A percentile compares a stretch with the other conserved stretches of the same genome.
Evolutionary conservation across 225 moss, liverwort and hornwort species (phyloP).

Genomic region (Antitrichia curtipendula): DNA sequence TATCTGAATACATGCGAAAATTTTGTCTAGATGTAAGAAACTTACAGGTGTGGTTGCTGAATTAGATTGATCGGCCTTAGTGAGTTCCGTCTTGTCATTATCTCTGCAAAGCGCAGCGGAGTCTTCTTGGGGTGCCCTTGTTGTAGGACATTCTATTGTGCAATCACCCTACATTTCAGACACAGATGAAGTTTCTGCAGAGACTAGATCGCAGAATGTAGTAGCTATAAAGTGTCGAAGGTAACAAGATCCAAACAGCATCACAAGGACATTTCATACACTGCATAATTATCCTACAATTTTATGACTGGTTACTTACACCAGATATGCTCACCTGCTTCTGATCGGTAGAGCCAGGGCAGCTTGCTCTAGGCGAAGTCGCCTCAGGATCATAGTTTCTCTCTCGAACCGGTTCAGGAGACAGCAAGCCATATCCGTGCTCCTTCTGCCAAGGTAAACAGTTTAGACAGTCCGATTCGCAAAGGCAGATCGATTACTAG

Average conservation of each 20-base stretch:
- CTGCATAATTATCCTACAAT: not conserved
- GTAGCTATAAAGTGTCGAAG: not conserved
- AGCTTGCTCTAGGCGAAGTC: slow-evolving; percentile 8
- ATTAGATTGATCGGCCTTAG: not conserved
- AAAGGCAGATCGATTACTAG: not conserved
- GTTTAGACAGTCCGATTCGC: not conserved
- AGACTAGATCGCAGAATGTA: not conserved
- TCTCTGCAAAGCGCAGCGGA: not conserved
- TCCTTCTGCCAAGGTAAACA: slow-evolving; percentile 13
- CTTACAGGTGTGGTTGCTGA: slow-evolving; percentile 10
- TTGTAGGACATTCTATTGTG: not conserved
- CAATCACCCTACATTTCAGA: slow-evolving; percentile 6
- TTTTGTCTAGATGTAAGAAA: not conserved
- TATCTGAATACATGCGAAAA: not conserved
- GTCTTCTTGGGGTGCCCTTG: slow-evolving; percentile 4
- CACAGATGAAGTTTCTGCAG: not conserved
- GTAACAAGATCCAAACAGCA: not conserved
- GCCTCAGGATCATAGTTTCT: not conserved
- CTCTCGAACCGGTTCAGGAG: slow-evolving; percentile 6
- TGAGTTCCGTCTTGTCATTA: not conserved
- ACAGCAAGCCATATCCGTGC: not conserved
- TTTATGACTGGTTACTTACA: not conserved
- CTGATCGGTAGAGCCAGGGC: not conserved
- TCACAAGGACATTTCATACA: not conserved
- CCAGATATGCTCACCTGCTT: not conserved